Evolutionary conservation across 257 asterid species (phyloP).

Genomic region (Nicotiana tomentosiformis): DNA sequence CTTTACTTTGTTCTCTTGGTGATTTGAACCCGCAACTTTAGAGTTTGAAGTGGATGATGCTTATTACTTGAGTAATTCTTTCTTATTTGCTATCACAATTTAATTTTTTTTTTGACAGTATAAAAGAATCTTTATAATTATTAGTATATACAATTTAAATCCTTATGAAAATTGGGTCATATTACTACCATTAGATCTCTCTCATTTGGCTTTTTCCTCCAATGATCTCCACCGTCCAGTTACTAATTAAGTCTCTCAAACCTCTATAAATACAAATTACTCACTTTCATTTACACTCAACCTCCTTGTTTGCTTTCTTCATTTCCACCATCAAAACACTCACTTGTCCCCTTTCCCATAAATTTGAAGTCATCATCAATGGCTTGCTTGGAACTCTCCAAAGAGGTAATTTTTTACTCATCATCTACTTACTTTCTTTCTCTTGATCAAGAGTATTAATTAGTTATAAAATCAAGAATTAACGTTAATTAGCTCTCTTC

Average conservation of each 20-base stretch:
- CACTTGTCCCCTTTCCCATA: constrained; percentile 9
- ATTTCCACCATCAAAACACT: constrained; percentile 8
- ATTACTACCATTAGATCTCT: background rate
- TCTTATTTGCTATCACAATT: too few relatives aligned
- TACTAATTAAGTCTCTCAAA: background rate
- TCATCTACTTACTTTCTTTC: background rate
- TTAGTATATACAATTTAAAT: too few relatives aligned
- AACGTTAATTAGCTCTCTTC: background rate
- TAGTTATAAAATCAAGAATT: background rate
- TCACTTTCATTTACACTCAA: constrained; percentile 11
- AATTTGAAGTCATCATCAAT: constrained; percentile 27
- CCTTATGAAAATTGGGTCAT: background rate
- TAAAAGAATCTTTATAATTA: too few relatives aligned
- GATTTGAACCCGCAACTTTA: too few relatives aligned
- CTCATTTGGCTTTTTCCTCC: constrained; percentile 2
- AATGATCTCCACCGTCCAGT: constrained; percentile 21
- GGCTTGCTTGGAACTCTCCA: constrained; percentile 50
- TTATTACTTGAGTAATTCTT: too few relatives aligned
- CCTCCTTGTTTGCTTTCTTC: background rate
- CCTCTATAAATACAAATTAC: constrained; percentile 32
- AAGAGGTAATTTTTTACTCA: constrained; percentile 28
- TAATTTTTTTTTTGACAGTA: too few relatives aligned
- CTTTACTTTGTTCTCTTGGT: too few relatives aligned
- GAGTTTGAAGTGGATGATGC: too few relatives aligned
- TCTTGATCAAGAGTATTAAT: background rate